A percentile compares a stretch with the other conserved stretches of the same genome.
Conservation (phyloP, 495 filamentous ascomycete genomes). For the Neurospora sp. region DNA sequence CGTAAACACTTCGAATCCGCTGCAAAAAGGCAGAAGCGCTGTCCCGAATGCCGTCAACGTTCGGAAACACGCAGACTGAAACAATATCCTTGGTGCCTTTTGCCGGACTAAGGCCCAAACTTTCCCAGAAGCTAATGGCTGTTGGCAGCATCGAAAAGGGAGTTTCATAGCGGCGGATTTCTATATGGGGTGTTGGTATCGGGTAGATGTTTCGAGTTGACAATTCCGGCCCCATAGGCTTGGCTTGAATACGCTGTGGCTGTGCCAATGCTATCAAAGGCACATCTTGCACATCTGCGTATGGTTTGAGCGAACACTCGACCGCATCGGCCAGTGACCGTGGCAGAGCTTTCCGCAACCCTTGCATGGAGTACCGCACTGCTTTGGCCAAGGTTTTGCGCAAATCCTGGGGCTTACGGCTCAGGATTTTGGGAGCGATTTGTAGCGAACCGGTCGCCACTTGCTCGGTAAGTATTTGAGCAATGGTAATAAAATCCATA, state of each 20-base stretch:
- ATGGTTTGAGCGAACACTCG: conserved; percentile 33
- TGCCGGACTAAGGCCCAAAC: conserved; percentile 69
- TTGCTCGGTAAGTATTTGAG: conserved; percentile 54
- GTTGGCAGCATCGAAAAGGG: conserved; percentile 69
- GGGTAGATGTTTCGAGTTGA: conserved; percentile 33
- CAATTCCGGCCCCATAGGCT: conserved; percentile 27
- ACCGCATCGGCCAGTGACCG: conserved; percentile 23
- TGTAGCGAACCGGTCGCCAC: conserved; percentile 35
- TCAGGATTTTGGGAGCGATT: conserved; percentile 3
- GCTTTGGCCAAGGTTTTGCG: conserved; percentile 28
- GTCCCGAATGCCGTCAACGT: conserved; percentile 43
- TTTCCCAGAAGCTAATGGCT: conserved; percentile 83
- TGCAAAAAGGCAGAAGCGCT: conserved; percentile 61
- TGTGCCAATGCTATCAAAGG: conserved; percentile 32
- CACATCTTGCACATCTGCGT: conserved; percentile 43
- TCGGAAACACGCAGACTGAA: conserved; percentile 71
- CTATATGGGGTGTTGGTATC: conserved; percentile 57
- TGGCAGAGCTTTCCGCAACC: conserved; percentile 29
- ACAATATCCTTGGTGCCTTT: conserved; percentile 70
- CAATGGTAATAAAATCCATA: conserved; percentile 44
- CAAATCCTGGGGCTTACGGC: conserved; percentile 5
- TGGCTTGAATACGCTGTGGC: conserved; percentile 34
- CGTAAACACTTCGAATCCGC: conserved; percentile 62
- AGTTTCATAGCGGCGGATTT: conserved; percentile 64
- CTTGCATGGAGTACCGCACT: conserved; percentile 29